These are phyloP conservation scores for Thalassiosira mediterranea DNA, from an alignment of 352 stramenopile species.

Conservation along the genomic window DNA sequence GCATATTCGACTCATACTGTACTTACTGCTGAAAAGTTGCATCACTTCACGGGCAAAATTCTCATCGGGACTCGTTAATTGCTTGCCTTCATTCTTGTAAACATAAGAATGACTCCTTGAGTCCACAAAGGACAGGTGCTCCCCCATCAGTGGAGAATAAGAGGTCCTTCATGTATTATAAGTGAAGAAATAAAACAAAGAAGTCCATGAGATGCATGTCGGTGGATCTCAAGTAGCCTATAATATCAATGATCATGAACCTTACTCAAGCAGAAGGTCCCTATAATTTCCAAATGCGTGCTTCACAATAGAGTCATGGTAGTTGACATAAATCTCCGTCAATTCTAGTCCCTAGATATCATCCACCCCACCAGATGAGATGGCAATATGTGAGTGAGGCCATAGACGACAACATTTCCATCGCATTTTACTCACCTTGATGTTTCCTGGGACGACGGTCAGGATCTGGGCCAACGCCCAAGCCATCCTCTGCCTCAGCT, in stretches of 20 bases:
- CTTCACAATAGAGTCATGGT: conserved; percentile 82
- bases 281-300: conserved; percentile 83
- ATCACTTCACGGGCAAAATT: conserved; percentile 75
- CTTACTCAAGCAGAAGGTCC: conserved; percentile 77
- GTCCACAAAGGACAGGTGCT: conserved; percentile 74
- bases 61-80: conserved; percentile 39
- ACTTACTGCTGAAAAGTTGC: conserved; percentile 80
- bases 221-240: too few species aligned
- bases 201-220: too few species aligned
- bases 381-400: too few species aligned
- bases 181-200: too few species aligned
- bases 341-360: too few species aligned
- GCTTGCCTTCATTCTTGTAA: conserved; percentile 40
- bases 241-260: too few species aligned
- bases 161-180: conserved; percentile 79
- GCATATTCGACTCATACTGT: too few species aligned
- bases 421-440: conserved; percentile 24
- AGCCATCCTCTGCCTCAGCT: conserved; percentile 83
- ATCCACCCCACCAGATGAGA: too few species aligned
- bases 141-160: conserved; percentile 79
- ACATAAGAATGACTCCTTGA: conserved; percentile 62
- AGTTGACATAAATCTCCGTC: conserved; percentile 69
- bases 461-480: conserved; percentile 80
- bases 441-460: conserved; percentile 33
- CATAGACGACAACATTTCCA: too few species aligned